Base-by-base conservation (phyloP, 2,329 filamentous ascomycete species). In the Sporothrix sp. region DNA sequence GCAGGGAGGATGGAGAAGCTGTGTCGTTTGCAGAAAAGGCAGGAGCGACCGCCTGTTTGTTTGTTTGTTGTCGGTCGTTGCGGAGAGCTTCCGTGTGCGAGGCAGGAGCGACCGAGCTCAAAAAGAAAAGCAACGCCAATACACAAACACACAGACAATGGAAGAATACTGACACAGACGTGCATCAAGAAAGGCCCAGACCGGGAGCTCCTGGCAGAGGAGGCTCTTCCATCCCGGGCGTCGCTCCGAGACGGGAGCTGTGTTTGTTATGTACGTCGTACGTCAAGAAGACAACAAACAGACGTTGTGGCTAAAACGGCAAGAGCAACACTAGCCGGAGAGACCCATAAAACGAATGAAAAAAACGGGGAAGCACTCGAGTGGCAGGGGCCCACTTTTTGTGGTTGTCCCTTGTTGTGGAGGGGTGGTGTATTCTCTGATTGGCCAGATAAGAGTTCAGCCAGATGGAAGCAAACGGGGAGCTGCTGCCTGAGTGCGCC, bases 381-480 rank as follows among this genome's bases (percentile, higher is more conserved):
- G 46, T 35, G 27, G 37, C 46, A 38, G 46, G 37, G 47, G 16
- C 47, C 47, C 38, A 38, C 32, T 36, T 42, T 43, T 40, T 28
- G 25, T 43, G 25, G 20, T 42, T 21, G 18, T 20, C 23, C n/a
- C 20, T 47, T 42, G 43, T 40, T 16, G 21, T 47, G 50, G 50
- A 47, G 50, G 43, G 50, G 28, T 30, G 30, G 33, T 33, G 51
- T 40, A 49, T 18, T 3, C 27, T n/a, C 39, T 46, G 35, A 52
- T 52, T 50, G 51, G 51, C 39, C 16, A 23, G 14, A n/a, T n/a
- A n/a, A n/a, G n/a, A n/a, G n/a, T n/a, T n/a, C n/a, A n/a, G n/a
- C n/a, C n/a, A n/a, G n/a, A n/a, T n/a, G n/a, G n/a, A n/a, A n/a
- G n/a, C n/a, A n/a, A n/a, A n/a, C n/a, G n/a, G n/a, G n/a, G n/a